Conservation (phyloP, 768 basidiomycete species). For the Nevesoporus exiguus region DNA sequence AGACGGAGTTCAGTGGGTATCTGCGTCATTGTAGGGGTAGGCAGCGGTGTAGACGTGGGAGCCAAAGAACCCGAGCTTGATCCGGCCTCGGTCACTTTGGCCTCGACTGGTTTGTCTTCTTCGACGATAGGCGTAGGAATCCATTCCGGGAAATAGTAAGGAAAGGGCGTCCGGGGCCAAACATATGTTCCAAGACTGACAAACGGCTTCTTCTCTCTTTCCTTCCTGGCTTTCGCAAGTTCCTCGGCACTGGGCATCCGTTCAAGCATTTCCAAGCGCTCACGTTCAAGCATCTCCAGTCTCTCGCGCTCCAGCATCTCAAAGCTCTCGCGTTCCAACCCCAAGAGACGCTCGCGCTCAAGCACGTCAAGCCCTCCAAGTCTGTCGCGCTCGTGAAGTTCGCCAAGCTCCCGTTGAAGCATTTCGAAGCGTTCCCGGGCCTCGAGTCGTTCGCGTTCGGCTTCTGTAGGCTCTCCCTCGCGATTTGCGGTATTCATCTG, state of each 20-base stretch:
- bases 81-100: slow-evolving; percentile 18
- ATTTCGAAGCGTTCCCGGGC: slow-evolving; percentile 27
- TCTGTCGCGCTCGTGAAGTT: slow-evolving; percentile 31
- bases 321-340: slow-evolving; percentile 29
- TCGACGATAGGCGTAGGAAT: slow-evolving; percentile 29
- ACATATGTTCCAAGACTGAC: slow-evolving; percentile 29
- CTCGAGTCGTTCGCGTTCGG: slow-evolving; percentile 27
- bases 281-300: slow-evolving; percentile 29
- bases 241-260: slow-evolving; percentile 34
- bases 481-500: slow-evolving; percentile 10
- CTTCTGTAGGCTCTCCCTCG: slow-evolving; percentile 23
- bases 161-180: slow-evolving; percentile 32
- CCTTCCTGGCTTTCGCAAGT: slow-evolving; percentile 29
- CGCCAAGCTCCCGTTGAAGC: slow-evolving; percentile 33
- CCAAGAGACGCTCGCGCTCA: slow-evolving; percentile 29
- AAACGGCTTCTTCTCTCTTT: slow-evolving; percentile 28
- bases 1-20: slow-evolving; percentile 34
- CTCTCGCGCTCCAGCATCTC: slow-evolving; percentile 31
- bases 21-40: slow-evolving; percentile 8
- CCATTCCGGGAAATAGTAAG: slow-evolving; percentile 35
- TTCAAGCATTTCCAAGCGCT: slow-evolving; percentile 30
- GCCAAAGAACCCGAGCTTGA: slow-evolving; percentile 31
- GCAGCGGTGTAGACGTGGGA: slow-evolving; percentile 4
- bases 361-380: slow-evolving; percentile 25
- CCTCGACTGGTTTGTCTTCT: slow-evolving; percentile 21